Percentiles rank a stretch among this genome's conserved stretches.
Evolutionary conservation across 495 filamentous ascomycete species (phyloP).

Genomic region (Neurospora pannonica): DNA sequence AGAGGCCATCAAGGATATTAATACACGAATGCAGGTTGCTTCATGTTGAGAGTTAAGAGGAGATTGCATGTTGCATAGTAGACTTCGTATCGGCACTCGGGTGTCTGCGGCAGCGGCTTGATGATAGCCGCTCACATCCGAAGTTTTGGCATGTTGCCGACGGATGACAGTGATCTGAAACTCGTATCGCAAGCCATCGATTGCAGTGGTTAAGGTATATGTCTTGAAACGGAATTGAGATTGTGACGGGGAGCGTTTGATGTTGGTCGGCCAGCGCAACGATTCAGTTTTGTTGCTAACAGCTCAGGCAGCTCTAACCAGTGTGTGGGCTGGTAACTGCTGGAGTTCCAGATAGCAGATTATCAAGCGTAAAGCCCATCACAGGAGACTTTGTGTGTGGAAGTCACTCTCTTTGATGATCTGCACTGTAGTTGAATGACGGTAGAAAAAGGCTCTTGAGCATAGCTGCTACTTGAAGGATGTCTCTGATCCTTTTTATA

Average conservation of each 20-base stretch:
- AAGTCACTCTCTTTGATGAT: neutral
- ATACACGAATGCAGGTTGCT: neutral
- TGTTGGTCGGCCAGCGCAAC: neutral
- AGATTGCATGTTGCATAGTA: neutral
- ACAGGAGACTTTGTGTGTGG: neutral
- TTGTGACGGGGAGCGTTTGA: neutral
- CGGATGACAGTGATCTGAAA: neutral
- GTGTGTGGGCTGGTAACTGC: no score
- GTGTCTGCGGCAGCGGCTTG: neutral
- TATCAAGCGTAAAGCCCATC: neutral
- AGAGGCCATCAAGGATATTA: neutral
- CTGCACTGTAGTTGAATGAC: neutral
- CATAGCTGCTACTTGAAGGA: neutral
- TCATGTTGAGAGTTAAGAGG: neutral
- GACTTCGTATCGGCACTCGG: neutral
- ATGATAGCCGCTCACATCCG: neutral
- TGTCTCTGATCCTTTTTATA: neutral
- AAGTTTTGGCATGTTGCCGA: neutral
- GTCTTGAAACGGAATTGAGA: neutral
- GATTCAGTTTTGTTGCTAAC: neutral
- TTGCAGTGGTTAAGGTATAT: neutral
- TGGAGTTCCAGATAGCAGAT: neutral
- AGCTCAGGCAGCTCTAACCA: neutral
- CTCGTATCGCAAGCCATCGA: neutral
- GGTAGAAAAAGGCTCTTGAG: neutral